Percentiles rank a stretch among this genome's conserved stretches.
Conservation (phyloP, 2,329 filamentous ascomycete species). For the Rhynchosporium agropyri region DNA sequence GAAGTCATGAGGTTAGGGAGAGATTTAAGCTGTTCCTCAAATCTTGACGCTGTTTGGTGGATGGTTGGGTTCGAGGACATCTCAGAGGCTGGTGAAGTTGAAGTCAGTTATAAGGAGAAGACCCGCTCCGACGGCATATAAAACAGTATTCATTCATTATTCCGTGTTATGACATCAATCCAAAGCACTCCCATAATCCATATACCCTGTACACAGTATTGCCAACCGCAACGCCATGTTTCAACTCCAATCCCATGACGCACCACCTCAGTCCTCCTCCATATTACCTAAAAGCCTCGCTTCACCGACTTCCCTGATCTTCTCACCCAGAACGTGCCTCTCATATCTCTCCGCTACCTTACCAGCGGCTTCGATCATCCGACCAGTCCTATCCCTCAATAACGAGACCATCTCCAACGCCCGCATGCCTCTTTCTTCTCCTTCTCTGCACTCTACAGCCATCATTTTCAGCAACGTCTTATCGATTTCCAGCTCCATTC, state of each 20-base stretch:
- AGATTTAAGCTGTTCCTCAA: not conserved
- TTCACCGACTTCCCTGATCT: conserved; percentile 87
- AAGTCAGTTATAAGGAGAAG: not conserved
- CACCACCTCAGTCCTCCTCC: conserved; percentile 37
- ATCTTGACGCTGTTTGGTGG: not conserved
- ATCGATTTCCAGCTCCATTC: conserved; percentile 82
- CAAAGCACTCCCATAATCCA: not conserved
- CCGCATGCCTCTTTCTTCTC: conserved; percentile 92
- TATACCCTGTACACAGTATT: not conserved
- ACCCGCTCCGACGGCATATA: not conserved
- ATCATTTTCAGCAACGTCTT: conserved; percentile 88
- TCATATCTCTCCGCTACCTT: conserved; percentile 90
- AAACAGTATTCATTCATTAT: conserved; percentile 4
- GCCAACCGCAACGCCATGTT: too few relatives aligned
- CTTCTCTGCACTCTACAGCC: conserved; percentile 85
- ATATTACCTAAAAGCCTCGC: conserved; percentile 39
- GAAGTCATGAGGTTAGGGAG: not conserved
- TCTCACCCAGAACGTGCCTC: conserved; percentile 76
- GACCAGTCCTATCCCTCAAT: conserved; percentile 81
- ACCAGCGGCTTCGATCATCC: conserved; percentile 87
- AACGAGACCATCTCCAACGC: conserved; percentile 87
- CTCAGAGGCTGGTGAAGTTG: not conserved
- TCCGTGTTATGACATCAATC: not conserved
- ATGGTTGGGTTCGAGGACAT: not conserved
- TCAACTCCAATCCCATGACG: not conserved